A percentile compares a stretch with the other conserved stretches of the same genome.
Evolutionary conservation across 23 red algal species (phyloP).

Genomic region (Pyropia yezoensis): DNA sequence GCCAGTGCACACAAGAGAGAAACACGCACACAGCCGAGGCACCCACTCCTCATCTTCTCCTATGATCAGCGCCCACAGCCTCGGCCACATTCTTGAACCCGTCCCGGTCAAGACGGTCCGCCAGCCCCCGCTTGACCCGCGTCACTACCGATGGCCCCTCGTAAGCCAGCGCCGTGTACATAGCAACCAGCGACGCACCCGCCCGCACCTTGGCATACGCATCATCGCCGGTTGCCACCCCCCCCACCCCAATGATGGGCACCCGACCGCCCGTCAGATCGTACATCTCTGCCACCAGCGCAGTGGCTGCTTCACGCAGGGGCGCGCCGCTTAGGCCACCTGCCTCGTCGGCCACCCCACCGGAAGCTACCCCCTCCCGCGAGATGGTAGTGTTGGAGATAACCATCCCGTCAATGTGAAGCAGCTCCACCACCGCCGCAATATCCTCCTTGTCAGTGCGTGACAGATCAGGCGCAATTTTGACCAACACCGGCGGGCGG

Average conservation of each 20-base stretch:
- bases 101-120: constrained; percentile 62
- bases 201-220: constrained; percentile 93
- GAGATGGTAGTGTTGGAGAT: constrained; percentile 74
- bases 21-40: too few species aligned
- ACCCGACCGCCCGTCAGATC: constrained; percentile 36
- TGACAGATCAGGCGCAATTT: constrained; percentile 80
- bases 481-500: constrained; percentile 75
- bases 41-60: too few species aligned
- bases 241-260: constrained; percentile 75
- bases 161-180: constrained; percentile 83
- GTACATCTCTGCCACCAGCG: constrained; percentile 41
- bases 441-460: constrained; percentile 62
- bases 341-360: constrained; percentile 3
- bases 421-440: constrained; percentile 28
- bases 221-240: constrained; percentile 64
- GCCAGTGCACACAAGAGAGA: too few species aligned
- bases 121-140: constrained; percentile 70
- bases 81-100: constrained; percentile 65
- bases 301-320: constrained; percentile 36
- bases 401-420: constrained; percentile 80
- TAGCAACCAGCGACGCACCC: constrained; percentile 77
- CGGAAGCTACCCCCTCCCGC: constrained; percentile 4
- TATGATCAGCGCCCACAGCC: constrained; percentile 73
- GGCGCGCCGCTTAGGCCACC: constrained; percentile 83
- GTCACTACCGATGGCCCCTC: constrained; percentile 51